phyloP scores from a whole-genome alignment of 768 basidiomycete genomes.

The Rhodotorula taiwanensis region DNA sequence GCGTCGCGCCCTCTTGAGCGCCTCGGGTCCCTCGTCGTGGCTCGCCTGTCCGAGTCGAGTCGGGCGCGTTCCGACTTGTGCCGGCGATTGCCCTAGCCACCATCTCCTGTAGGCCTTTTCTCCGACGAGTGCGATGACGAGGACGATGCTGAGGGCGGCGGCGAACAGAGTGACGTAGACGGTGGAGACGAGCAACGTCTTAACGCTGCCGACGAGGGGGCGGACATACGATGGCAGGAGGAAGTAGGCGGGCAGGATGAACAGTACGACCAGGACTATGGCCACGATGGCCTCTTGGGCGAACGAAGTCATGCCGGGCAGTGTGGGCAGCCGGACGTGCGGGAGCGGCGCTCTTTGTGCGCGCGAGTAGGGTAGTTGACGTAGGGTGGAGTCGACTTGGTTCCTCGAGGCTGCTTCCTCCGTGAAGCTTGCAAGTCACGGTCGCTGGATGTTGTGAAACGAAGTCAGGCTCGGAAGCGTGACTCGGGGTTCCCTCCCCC shows the following conservation, averaged over 20 bases:
- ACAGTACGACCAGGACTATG: neutral
- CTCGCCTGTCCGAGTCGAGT: neutral
- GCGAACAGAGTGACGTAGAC: neutral
- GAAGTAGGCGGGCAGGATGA: constrained; percentile 18
- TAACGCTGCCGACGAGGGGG: neutral
- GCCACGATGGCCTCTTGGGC: neutral
- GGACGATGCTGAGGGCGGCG: neutral
- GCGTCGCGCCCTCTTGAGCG: neutral
- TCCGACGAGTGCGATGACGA: constrained; percentile 12
- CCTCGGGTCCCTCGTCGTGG: neutral
- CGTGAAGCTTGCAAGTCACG: too few species aligned
- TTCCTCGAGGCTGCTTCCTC: too few species aligned
- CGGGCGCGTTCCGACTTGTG: neutral
- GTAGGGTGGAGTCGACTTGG: too few species aligned
- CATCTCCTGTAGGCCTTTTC: constrained; percentile 24
- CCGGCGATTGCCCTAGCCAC: neutral
- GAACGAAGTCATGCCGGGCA: neutral
- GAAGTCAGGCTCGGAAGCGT: too few species aligned
- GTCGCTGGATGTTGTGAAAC: too few species aligned
- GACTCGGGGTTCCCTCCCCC: too few species aligned
- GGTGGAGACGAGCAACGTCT: constrained; percentile 3
- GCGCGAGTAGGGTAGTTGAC: too few species aligned
- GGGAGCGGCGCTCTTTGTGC: too few species aligned
- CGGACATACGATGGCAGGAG: constrained; percentile 8
- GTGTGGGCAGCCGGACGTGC: too few species aligned